Evolutionary conservation across 1,139 yeast species (phyloP).

Genomic region (Zygoascus hellenicus): DNA sequence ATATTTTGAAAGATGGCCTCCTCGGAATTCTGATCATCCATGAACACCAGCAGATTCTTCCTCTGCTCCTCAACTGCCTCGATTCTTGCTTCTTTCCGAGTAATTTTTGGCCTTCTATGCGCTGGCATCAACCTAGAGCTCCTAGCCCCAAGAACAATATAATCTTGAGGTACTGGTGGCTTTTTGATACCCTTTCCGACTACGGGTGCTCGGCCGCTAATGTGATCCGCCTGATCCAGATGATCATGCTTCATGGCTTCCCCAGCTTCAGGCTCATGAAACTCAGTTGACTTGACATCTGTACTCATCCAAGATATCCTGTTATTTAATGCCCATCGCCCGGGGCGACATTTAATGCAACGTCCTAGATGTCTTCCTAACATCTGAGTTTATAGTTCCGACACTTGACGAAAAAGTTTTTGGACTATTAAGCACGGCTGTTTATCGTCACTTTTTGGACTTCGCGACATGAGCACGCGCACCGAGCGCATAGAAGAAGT

Average conservation of each 20-base stretch:
- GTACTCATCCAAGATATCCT: no score
- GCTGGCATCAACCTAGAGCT: slow-evolving; percentile 25
- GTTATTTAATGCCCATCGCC: no score
- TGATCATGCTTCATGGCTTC: no score
- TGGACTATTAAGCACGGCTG: background rate
- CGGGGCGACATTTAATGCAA: no score
- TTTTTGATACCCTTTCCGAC: background rate
- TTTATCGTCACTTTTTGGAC: background rate
- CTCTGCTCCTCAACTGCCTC: slow-evolving; percentile 26
- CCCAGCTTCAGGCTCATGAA: no score
- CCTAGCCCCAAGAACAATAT: slow-evolving; percentile 27
- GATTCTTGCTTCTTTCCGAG: slow-evolving; percentile 12
- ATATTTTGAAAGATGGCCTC: slow-evolving; percentile 31
- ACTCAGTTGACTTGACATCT: no score
- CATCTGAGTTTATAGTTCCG: background rate
- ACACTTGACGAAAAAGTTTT: background rate
- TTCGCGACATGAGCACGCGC: background rate
- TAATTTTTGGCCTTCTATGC: slow-evolving; percentile 14
- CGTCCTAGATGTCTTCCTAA: no score
- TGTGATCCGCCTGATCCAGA: no score
- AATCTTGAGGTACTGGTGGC: slow-evolving; percentile 11
- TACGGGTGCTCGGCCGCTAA: no score
- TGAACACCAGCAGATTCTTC: slow-evolving; percentile 33
- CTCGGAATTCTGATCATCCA: slow-evolving; percentile 25
- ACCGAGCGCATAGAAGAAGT: no score